Base-by-base conservation (phyloP, 1,284 basidiomycete genomes). In the Rhodotorula sp. region DNA sequence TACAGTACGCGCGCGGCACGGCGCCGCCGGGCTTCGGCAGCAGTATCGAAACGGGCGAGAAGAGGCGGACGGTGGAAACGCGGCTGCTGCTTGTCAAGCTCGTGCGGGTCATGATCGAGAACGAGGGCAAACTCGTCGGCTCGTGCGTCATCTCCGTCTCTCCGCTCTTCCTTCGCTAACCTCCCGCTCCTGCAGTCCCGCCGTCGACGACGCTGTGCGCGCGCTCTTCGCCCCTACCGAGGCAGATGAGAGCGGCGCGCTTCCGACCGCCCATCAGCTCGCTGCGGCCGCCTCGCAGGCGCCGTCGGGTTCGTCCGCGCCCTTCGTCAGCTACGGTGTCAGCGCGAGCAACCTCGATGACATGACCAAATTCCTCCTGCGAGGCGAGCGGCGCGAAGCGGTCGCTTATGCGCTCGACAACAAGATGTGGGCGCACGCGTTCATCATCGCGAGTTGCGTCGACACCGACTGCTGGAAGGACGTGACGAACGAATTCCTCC, bases 391-490 rank as follows among this genome's bases (percentile, higher is more conserved):
- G 68, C 87, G 88, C 37, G 88, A 90, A 74, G 97, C 97, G 1
- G 94, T 93, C 78, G 88, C 90, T 69, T 94, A 89, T 79, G 96
- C 97, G 8, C 85, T 94, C 39, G 89, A 94, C 71, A 87, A 94
- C 80, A 90, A 88, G 77, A 83, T 99, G 74, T 99, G 95, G 94
- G 89, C 93, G 1, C 97, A 99, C 81, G 97, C 97, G 1, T 88
- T 99, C 86, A 84, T 98, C 60, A 95, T 99, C 72, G 89, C 97
- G 15, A 95, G 92, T 79, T 91, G 91, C 67, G 87, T 98, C 63
- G 96, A 96, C 81, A 92, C 91, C 78, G 93, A 96, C 46, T 87
- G 92, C 10, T 98, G 94, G 93, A 91, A 91, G 80, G 91, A 94
- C 10, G 92, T 96, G 0, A 72, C 75, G 12, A 87, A 86, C 51